Base-by-base conservation (phyloP, 345 rosid genomes). In the Acer yangbiense region DNA sequence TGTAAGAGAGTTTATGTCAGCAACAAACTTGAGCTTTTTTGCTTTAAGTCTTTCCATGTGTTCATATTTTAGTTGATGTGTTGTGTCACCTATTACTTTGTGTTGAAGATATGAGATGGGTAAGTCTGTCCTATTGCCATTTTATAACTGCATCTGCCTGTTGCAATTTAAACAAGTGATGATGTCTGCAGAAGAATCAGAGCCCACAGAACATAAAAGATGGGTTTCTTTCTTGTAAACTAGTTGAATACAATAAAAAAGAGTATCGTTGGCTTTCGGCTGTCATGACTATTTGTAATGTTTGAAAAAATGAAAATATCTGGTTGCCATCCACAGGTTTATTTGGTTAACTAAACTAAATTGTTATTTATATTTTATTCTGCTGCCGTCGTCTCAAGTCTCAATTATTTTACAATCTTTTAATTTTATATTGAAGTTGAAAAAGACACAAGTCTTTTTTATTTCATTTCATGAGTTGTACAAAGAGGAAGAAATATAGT, bases 381-480 rank as follows among this genome's bases (percentile, higher is more conserved):
- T 35, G 55, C 18, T 35, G 27, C 27, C 57, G 77, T 72, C 64
- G 71, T 35, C 48, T 27, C 39, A 35, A 4, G 2, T 8, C 11
- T 65, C 43, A 65, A 54, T 54, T 65, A 16, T 16, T 65, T 16
- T 32, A 16, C 43, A 35, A 2, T 6, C 21, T 35, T 32, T 32
- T 1, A 41, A 41, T 57, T 29, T 2, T 29, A 29, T 18, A 5
- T 71, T 55, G 32, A 43, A 18, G 17, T 68, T 76, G 80, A 69
- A 48, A 71, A 64, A 9, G 76, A 35, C 80, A 17, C 25, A 52
- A 23, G 17, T 62, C 43, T 48, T 16, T 21, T 29, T 8, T n/a
- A n/a, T n/a, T 21, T 29, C 3, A 52, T 72, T 80, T 76, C 78
- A 83, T 55, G 64, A 48, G 77, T 58, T 18, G 82, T 71, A 68